Evolutionary conservation across 2,329 filamentous ascomycete species (phyloP), one percentile per base, ranked within the genome.

Genomic region (Coniochaeta sp.): DNA sequence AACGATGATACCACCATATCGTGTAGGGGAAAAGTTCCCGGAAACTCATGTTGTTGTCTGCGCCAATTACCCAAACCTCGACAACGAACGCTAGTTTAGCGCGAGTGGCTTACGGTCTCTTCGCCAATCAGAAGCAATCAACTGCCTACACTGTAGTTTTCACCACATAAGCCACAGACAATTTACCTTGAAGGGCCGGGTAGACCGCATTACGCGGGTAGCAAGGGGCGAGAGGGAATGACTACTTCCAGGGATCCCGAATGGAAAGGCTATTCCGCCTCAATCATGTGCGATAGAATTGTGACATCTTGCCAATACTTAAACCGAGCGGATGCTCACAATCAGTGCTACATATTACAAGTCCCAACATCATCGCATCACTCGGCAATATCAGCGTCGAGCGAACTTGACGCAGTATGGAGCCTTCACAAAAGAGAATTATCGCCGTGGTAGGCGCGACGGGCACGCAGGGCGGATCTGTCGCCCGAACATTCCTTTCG

Each of bases 371-470:
- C 16, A 19, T n/a, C n/a, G n/a, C n/a, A n/a, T n/a, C n/a, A n/a
- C n/a, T n/a, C n/a, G n/a, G n/a, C n/a, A n/a, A n/a, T n/a, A n/a
- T n/a, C 40, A 19, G 6, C 40, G 6, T 19, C 40, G 17, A n/a
- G n/a, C n/a, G n/a, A n/a, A n/a, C n/a, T n/a, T n/a, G n/a, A n/a
- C n/a, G n/a, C 34, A 31, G 2, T 2, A 58, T 33, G 22, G 47
- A 33, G 17, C 36, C 57, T 8, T 6, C 57, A 50, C 4, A 12
- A 6, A 56, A 62, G 33, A 71, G 71, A 58, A 62, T 58, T 56
- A 60, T 64, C 38, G 38, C 34, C 22, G 26, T 61, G 19, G 38
- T 58, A 31, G 60, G 56, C 38, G 61, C 40, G 14, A 64, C 60
- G 31, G 62, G 57, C 55, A 61, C 57, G 19, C 61, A 65, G 43